These are phyloP conservation scores for grape (Vitis vinifera) DNA, from an alignment of 164 flowering plant species.

Conservation along the genomic window DNA sequence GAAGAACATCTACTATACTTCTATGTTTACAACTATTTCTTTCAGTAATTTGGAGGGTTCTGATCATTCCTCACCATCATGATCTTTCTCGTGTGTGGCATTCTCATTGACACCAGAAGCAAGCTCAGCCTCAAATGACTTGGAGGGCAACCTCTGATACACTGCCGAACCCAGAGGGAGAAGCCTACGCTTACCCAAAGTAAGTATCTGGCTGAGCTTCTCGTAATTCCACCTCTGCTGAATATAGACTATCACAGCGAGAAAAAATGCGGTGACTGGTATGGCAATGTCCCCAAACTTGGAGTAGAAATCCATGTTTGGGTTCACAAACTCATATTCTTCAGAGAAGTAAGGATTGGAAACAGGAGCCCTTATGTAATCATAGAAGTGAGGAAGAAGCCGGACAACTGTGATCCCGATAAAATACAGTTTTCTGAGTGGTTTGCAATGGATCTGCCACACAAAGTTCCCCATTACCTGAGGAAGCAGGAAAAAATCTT, in stretches of 20 bases:
- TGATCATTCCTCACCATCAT: constrained; percentile 27
- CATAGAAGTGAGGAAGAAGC: constrained; percentile 85
- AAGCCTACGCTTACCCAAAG: constrained; percentile 38
- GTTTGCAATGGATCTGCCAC: constrained; percentile 67
- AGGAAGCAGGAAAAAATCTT: constrained; percentile 87
- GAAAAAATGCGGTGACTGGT: constrained; percentile 46
- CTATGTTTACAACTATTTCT: not conserved
- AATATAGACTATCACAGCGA: constrained; percentile 51
- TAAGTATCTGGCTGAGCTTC: constrained; percentile 43
- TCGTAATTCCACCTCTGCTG: constrained; percentile 82
- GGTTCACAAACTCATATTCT: constrained; percentile 75
- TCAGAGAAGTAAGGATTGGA: constrained; percentile 70
- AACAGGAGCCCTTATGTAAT: constrained; percentile 51
- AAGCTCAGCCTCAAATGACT: constrained; percentile 72
- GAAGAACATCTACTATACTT: not conserved
- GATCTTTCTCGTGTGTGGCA: constrained; percentile 13
- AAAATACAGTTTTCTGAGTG: constrained; percentile 66
- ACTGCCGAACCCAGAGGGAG: constrained; percentile 55
- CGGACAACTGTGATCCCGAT: constrained; percentile 71
- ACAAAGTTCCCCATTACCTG: constrained; percentile 75
- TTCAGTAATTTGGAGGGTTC: not conserved
- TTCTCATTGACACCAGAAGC: constrained; percentile 41
- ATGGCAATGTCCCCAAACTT: constrained; percentile 74
- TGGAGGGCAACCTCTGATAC: constrained; percentile 69
- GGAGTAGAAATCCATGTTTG: constrained; percentile 64